These are phyloP conservation scores for Kodamaea fungicola DNA, from an alignment of 1,139 yeast species.

Conservation along the genomic window DNA sequence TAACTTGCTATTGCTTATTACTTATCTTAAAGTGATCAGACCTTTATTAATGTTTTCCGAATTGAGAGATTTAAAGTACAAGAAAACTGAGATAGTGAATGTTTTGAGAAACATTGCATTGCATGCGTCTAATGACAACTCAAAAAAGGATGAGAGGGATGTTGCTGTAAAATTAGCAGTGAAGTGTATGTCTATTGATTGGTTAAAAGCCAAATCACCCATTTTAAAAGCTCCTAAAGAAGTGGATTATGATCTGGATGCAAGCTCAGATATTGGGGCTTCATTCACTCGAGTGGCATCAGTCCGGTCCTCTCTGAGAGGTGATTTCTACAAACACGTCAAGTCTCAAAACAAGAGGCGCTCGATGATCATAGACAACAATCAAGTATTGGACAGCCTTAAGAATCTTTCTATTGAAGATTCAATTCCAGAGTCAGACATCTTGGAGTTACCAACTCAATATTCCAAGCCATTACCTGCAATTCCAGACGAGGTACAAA, in stretches of 20 bases:
- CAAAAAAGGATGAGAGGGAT: constrained; percentile 19
- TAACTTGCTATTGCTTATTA: constrained; percentile 53
- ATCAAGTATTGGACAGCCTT: constrained; percentile 12
- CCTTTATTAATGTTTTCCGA: constrained; percentile 72
- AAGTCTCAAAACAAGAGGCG: constrained; percentile 25
- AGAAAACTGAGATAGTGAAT: constrained; percentile 50
- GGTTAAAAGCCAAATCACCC: constrained; percentile 38
- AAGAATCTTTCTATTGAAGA: constrained; percentile 3
- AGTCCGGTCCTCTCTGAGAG: constrained; percentile 32
- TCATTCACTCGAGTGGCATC: constrained; percentile 35
- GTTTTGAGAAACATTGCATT: constrained; percentile 47
- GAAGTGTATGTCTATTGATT: constrained; percentile 57
- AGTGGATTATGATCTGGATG: constrained; percentile 8
- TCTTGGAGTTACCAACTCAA: constrained; percentile 36
- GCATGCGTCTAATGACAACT: constrained; percentile 16
- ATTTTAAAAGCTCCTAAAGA: not conserved
- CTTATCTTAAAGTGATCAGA: constrained; percentile 71
- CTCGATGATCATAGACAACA: constrained; percentile 14
- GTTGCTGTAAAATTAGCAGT: constrained; percentile 56
- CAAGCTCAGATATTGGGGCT: constrained; percentile 21
- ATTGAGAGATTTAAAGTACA: constrained; percentile 52
- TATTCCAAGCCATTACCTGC: constrained; percentile 19
- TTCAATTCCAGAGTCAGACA: constrained; percentile 3
- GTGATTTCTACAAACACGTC: constrained; percentile 38
- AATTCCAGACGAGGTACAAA: constrained; percentile 6